phyloP scores from a whole-genome alignment of 73 alveolate species.

The Paramecium pentaurelia region DNA sequence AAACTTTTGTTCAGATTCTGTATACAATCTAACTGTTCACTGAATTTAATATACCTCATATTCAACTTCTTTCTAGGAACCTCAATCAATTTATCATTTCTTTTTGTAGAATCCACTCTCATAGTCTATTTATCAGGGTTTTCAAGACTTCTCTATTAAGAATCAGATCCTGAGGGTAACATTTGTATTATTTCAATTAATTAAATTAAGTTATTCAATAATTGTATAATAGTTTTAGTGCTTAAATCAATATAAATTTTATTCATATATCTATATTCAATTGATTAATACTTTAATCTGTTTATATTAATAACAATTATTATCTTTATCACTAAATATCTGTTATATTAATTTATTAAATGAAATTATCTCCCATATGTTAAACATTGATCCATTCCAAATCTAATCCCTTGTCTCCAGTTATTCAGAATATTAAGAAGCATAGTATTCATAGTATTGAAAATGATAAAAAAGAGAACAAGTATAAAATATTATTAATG shows the following conservation, averaged over 20 bases:
- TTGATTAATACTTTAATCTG: neutral
- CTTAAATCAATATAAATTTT: neutral
- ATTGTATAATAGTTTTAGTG: neutral
- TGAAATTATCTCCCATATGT: neutral
- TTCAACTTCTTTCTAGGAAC: neutral
- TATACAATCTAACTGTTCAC: constrained; percentile 20
- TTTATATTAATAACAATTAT: neutral
- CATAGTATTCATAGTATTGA: neutral
- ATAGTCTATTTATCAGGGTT: neutral
- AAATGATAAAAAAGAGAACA: neutral
- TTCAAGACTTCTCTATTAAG: neutral
- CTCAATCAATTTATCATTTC: neutral
- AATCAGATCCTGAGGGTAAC: constrained; percentile 1
- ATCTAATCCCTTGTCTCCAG: neutral
- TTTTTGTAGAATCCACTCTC: constrained; percentile 17
- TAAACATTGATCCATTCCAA: neutral
- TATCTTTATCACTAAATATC: neutral
- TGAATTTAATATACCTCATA: neutral
- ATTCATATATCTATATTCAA: constrained; percentile 24
- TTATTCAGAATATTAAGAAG: neutral
- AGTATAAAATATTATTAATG: neutral
- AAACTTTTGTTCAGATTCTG: neutral
- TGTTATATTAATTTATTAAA: neutral
- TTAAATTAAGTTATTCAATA: neutral
- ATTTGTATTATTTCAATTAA: neutral